Evolutionary conservation across 2,329 filamentous ascomycete genomes (phyloP), one percentile per base, ranked within the genome.

Genomic region (Leptographium radiaticola): DNA sequence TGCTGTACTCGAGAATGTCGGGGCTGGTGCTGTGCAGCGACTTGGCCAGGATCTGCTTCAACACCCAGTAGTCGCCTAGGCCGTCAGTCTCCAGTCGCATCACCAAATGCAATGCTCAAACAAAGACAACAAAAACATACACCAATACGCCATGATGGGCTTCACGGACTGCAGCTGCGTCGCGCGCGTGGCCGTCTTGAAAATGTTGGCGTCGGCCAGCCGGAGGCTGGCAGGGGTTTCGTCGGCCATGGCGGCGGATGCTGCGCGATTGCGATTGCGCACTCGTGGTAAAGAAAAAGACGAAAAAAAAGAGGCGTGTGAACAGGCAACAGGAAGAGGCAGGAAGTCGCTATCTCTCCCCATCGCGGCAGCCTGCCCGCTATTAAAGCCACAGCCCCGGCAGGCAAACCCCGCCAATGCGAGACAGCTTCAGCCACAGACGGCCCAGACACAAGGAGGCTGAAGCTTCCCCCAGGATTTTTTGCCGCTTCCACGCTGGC

Each of bases 61-160:
- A 86, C 31, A 93, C 87, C 76, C 88, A 93, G 68, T 93, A 95
- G 64, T 94, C 85, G 67, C 87, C 88, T 93, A 53, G 57, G 56
- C 5, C 11, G n/a, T 31, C 4, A 8, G 36, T 49, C 36, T 52
- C 49, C 13, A 39, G 11, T 11, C 30, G 4, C 16, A 16, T 10
- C 30, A 3, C 15, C 6, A 33, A n/a, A n/a, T n/a, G n/a, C n/a
- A n/a, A n/a, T n/a, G n/a, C n/a, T n/a, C n/a, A n/a, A n/a, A n/a
- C n/a, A n/a, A n/a, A n/a, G n/a, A n/a, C n/a, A n/a, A n/a, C n/a
- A n/a, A n/a, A 33, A 43, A 77, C 85, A 65, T 77, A 95, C 91
- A 93, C 89, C 91, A 97, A 69, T 97, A 98, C 58, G 90, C 79
- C 61, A 97, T 79, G 56, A 93, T 87, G 10, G 93, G 93, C 69